Conservation (phyloP, 148 eudicot species). For the Cornus suecica region DNA sequence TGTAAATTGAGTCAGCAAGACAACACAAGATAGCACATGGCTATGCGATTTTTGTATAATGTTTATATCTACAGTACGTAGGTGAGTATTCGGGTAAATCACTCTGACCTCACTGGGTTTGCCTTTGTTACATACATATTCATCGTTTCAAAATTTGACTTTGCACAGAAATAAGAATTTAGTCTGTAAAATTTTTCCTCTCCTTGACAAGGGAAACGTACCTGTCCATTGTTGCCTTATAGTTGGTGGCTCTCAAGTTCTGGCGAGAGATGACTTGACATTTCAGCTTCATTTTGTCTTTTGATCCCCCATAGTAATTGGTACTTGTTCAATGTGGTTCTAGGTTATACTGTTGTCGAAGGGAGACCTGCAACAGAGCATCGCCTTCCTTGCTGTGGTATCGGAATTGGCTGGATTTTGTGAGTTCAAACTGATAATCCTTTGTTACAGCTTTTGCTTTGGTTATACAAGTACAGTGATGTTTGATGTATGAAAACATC, state of each 20-base stretch:
- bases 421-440: slow-evolving; percentile 35
- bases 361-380: slow-evolving; percentile 52
- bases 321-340: slow-evolving; percentile 10
- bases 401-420: slow-evolving; percentile 91
- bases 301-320: slow-evolving; percentile 5
- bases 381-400: slow-evolving; percentile 78
- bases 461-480: background rate
- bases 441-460: background rate
- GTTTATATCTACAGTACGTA: no score
- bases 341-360: slow-evolving; percentile 67
- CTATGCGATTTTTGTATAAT: no score
- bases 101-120: background rate
- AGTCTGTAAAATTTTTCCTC: no score
- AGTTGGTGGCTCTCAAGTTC: no score
- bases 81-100: background rate
- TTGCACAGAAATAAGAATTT: no score
- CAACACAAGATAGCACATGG: no score
- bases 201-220: no score
- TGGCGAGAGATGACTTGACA: no score
- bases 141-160: no score
- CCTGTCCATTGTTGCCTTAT: no score
- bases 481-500: background rate
- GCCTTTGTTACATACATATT: background rate
- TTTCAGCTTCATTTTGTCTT: no score
- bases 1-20: no score